Percentiles rank a stretch among this genome's conserved stretches.
These are phyloP conservation scores for Selaginella tamariscina DNA, from an alignment of 75 land plant species.

Conservation along the genomic window DNA sequence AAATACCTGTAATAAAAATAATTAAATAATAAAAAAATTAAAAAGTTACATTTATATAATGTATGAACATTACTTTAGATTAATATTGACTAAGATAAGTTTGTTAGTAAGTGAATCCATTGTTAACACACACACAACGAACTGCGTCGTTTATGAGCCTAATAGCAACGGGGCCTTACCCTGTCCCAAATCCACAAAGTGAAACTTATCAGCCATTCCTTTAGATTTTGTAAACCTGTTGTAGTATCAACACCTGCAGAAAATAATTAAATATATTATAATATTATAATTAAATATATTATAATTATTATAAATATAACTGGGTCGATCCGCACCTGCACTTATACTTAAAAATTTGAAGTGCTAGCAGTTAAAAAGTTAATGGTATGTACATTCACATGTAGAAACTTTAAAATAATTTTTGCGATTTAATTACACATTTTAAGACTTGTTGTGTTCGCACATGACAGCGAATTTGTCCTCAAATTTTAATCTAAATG, in stretches of 20 bases:
- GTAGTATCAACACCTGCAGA: constrained; percentile 27
- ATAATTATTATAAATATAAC: neutral
- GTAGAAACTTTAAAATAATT: too few species aligned
- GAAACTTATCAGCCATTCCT: constrained; percentile 20
- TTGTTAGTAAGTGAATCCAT: too few species aligned
- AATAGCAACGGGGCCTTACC: constrained; percentile 27
- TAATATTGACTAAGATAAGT: too few species aligned
- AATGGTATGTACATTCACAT: too few species aligned
- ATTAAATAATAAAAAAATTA: neutral
- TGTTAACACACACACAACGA: constrained; percentile 20
- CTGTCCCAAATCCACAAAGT: constrained; percentile 26
- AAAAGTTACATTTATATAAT: neutral
- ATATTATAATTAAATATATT: neutral
- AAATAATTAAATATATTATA: neutral
- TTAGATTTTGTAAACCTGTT: constrained; percentile 23
- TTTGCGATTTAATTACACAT: too few species aligned
- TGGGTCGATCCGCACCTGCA: too few species aligned
- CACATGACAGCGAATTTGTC: too few species aligned
- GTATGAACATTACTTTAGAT: neutral
- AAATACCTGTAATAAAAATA: constrained; percentile 18
- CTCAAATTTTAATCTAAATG: too few species aligned
- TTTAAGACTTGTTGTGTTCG: too few species aligned
- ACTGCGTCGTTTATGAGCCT: constrained; percentile 24
- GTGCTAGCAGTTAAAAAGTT: too few species aligned
- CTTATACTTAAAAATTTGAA: too few species aligned